A percentile compares a stretch with the other conserved stretches of the same genome.
These are phyloP conservation scores for Bryoerythrophyllum caledonicum DNA, from an alignment of 225 moss, liverwort and hornwort species.

Conservation along the genomic window DNA sequence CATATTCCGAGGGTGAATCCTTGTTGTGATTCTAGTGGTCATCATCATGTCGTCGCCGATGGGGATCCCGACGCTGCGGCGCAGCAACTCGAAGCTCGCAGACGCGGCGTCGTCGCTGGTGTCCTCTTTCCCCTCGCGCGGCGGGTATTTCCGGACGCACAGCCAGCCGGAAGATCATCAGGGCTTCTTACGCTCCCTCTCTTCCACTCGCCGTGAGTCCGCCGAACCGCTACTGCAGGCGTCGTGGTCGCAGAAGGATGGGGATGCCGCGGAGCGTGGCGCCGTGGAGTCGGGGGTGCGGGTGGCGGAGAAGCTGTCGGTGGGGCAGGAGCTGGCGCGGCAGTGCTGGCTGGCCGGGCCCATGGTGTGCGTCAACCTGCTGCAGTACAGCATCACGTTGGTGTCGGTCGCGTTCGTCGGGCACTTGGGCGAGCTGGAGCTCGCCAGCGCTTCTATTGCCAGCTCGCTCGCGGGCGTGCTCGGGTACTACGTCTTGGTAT, in stretches of 20 bases:
- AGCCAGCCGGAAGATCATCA: slow-evolving; percentile 45
- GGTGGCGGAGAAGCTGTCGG: slow-evolving; percentile 36
- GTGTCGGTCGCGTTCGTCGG: slow-evolving; percentile 73
- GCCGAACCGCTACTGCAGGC: slow-evolving; percentile 40
- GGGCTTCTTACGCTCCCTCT: slow-evolving; percentile 24
- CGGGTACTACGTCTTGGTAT: slow-evolving; percentile 83
- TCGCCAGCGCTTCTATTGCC: slow-evolving; percentile 81
- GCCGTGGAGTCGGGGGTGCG: neutral
- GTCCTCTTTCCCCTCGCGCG: slow-evolving; percentile 51
- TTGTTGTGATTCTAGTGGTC: neutral
- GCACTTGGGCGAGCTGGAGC: slow-evolving; percentile 76
- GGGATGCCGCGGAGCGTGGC: slow-evolving; percentile 20
- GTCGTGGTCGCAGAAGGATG: slow-evolving; percentile 26
- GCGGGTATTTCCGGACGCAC: slow-evolving; percentile 49
- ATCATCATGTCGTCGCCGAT: slow-evolving; percentile 41
- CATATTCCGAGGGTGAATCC: too few species aligned
- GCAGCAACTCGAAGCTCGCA: slow-evolving; percentile 30
- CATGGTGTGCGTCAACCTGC: slow-evolving; percentile 76
- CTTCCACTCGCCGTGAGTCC: slow-evolving; percentile 3
- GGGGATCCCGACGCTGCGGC: slow-evolving; percentile 35
- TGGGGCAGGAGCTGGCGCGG: slow-evolving; percentile 48
- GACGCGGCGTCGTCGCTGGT: slow-evolving; percentile 50
- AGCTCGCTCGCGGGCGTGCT: slow-evolving; percentile 76
- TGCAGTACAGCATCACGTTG: slow-evolving; percentile 71
- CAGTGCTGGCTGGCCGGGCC: slow-evolving; percentile 79